Evolutionary conservation across 805 yeast genomes (phyloP), one percentile per base, ranked within the genome.

Genomic region (Wickerhamomyces subpelliculosus): DNA sequence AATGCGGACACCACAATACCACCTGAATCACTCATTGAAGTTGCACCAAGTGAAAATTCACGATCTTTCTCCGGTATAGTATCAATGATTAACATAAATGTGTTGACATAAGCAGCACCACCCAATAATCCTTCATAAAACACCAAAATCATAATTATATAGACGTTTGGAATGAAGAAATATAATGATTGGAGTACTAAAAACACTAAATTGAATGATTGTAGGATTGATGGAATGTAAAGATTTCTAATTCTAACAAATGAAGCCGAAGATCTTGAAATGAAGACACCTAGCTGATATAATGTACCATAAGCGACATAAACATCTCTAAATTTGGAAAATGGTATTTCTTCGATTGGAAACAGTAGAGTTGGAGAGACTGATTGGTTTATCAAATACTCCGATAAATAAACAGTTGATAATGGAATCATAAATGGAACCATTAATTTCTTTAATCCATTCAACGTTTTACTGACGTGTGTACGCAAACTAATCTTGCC

Each of bases 111-210:
- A 14, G 90, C 77, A 2, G 84, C 74, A 1, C 98, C 97, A 1
- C 97, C 98, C 10, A 90, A 67, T 17, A 93, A 67, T 0, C 97
- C 93, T 55, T 90, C 97, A 59, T 85, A 90, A 42, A 90, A 74
- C 6, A 87, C 72, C 23, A 89, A 57, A 0, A 70, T 8, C 65
- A 86, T 68, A 27, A 88, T 52, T 2, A 73, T 48, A 68, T 81
- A 84, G 2, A 90, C 73, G 27, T 63, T 70, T 3, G 80, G 74
- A 16, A 84, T 66, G 23, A 73, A 46, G 54, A 72, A 70, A 49
- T 55, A 74, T 45, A 80, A 45, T 3, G 96, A 79, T 56, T 90
- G 97, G 1, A 64, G 33, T 1, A 84, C 43, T 29, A 83, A 69
- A 1, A 84, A 30, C 0, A 65, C 35, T 20, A 89, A 65, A 56